Evolutionary conservation across 495 filamentous ascomycete genomes (phyloP).

Genomic region (Penicillium taxi): DNA sequence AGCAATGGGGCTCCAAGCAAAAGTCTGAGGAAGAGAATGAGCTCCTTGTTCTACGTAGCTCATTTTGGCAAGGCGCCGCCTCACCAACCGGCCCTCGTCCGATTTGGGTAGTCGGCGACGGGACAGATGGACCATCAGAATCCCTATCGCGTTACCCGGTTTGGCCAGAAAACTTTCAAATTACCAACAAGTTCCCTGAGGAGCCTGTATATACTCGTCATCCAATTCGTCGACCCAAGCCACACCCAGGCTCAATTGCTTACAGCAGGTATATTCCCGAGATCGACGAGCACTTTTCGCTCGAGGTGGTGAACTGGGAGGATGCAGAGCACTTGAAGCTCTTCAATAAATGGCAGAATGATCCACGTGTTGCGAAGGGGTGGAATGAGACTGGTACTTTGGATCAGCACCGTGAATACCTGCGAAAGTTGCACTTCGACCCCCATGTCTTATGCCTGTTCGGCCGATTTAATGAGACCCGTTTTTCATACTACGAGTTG

Average conservation of each 20-base stretch:
- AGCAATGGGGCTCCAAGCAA: constrained; percentile 19
- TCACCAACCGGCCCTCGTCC: constrained; percentile 56
- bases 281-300: constrained; percentile 56
- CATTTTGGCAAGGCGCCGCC: constrained; percentile 64
- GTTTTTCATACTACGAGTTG: constrained; percentile 61
- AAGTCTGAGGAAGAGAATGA: constrained; percentile 15
- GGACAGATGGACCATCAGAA: constrained; percentile 27
- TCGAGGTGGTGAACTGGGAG: constrained; percentile 52
- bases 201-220: constrained; percentile 45
- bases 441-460: constrained; percentile 56
- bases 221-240: constrained; percentile 54
- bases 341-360: constrained; percentile 64
- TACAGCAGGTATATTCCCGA: constrained; percentile 65
- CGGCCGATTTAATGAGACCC: constrained; percentile 51
- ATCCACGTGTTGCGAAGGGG: constrained; percentile 59
- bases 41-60: constrained; percentile 28
- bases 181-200: constrained; percentile 46
- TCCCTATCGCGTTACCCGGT: constrained; percentile 40
- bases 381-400: constrained; percentile 61
- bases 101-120: constrained; percentile 44
- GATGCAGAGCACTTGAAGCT: constrained; percentile 47
- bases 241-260: constrained; percentile 49
- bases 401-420: constrained; percentile 55
- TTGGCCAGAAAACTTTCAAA: constrained; percentile 46
- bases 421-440: constrained; percentile 51